phyloP scores from a whole-genome alignment of 441 rosid species.

The Syzygium syzygioides region DNA sequence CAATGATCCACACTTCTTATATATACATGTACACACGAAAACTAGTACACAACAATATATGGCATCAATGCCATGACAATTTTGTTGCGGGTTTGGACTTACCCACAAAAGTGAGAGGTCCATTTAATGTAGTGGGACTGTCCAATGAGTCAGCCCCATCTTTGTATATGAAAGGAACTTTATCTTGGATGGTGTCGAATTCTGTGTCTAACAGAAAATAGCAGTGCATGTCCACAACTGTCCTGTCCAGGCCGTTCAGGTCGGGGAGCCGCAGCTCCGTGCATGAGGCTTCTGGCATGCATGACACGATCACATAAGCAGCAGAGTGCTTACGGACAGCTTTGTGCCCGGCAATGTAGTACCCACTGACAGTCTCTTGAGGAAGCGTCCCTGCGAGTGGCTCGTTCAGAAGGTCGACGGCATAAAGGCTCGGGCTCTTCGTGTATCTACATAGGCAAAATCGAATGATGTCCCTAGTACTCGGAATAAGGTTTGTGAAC shows the following conservation, averaged over 20 bases:
- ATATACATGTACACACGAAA: not conserved
- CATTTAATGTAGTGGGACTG: not conserved
- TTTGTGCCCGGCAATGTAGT: not conserved
- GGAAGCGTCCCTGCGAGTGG: not conserved
- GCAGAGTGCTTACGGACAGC: not conserved
- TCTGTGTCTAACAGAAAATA: not conserved
- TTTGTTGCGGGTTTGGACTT: not conserved
- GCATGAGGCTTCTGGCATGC: not conserved
- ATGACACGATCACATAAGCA: not conserved
- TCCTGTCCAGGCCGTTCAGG: not conserved
- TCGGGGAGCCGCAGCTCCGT: not conserved
- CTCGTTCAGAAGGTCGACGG: not conserved
- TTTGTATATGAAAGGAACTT: not conserved
- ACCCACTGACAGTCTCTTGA: not conserved
- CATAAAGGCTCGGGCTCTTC: not conserved
- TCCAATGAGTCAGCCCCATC: not conserved
- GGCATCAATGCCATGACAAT: not conserved
- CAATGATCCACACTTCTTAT: not conserved
- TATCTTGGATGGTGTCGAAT: not conserved
- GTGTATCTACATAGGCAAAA: not conserved
- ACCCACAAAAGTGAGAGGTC: constrained; percentile 19
- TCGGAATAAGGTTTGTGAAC: not conserved
- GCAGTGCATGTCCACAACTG: not conserved
- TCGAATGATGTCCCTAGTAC: not conserved
- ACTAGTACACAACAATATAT: not conserved